Evolutionary conservation across 1,284 basidiomycete species (phyloP), one percentile per base, ranked within the genome.

Genomic region (Binderoboletus segoi): DNA sequence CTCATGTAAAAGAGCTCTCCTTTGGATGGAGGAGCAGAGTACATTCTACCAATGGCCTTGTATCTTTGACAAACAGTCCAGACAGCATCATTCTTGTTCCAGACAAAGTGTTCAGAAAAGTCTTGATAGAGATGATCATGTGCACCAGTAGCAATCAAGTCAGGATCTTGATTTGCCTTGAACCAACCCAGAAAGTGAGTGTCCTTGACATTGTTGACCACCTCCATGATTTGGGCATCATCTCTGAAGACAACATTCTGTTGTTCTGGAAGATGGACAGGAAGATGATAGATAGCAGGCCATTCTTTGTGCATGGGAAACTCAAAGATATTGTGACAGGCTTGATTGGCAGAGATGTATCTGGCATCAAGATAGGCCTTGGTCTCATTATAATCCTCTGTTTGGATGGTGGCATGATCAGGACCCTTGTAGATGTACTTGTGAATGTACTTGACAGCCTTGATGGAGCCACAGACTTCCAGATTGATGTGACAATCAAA

Each of bases 181-280:
- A 82, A 81, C 59, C 68, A 82, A 4, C 67, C 77, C 8, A 74
- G 74, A 0, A 66, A 13, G 1, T 58, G 62, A 4, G 75, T 78
- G 5, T 63, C 44, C 13, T 67, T 60, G 8, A 20, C 8, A 18
- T 32, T 68, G 13, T 65, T 57, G 26, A 26, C 74, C 67, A 54
- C 35, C 1, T 57, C 2, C 0, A 46, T 5, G 0, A 62, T 11
- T 2, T 51, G 3, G 4, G 12, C 61, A 3, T 73, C 47, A 8
- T 73, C 66, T 58, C 70, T 42, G 51, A 73, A 81, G 0, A 61
- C 48, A 0, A 82, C 69, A 59, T 67, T 47, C 2, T 82, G 75
- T 10, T 75, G 63, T 12, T 54, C 67, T 8, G 48, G 28, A 8
- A 67, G 45, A 57, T 67, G 57, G 4, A 67, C 26, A n/a, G 45